Evolutionary conservation across 306 rosid genomes (phyloP), one percentile per base, ranked within the genome.

Genomic region (Luffa acutangula): DNA sequence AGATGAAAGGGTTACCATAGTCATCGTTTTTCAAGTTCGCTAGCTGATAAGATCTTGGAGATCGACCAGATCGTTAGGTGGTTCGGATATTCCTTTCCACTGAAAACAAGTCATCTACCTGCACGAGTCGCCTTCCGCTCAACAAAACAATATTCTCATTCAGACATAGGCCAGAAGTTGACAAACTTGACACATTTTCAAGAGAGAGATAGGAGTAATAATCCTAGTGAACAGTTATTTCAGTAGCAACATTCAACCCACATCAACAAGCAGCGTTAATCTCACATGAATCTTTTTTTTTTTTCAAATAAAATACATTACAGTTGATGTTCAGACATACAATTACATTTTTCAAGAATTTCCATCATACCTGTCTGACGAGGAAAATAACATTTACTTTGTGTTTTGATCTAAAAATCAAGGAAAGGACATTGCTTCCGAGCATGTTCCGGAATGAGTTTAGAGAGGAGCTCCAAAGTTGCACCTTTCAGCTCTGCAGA

Each of bases 371-470:
- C 58, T 46, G 78, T 15, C 45, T 13, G 78, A 73, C 43, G 62
- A 74, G 43, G 78, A 31, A 74, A 33, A 76, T 45, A 53, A 36
- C 80, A 76, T 21, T 39, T 11, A 70, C 54, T 45, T 70, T 11
- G 39, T 25, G 56, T 42, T 67, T 70, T 70, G 76, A 60, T 57
- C 82, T 85, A 87, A 80, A 83, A 77, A 62, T 86, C 86, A 49
- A 87, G 86, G 67, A 84, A 82, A 33, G 90, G 73, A 21, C 93
- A 91, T 80, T 89, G 93, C 82, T 87, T 89, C 59, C 90, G 83
- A 54, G 93, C 89, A 60, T 89, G 91, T 80, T 89, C 91, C 1
- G 93, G 91, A 18, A 91, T 83, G 82, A 89, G 87, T 76, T 75
- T 89, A 71, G 88, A 84, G 65, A 89, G 69, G 21, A 82, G 84